These are phyloP conservation scores for Lyophyllum decastes DNA, from an alignment of 768 basidiomycete genomes.

Conservation along the genomic window DNA sequence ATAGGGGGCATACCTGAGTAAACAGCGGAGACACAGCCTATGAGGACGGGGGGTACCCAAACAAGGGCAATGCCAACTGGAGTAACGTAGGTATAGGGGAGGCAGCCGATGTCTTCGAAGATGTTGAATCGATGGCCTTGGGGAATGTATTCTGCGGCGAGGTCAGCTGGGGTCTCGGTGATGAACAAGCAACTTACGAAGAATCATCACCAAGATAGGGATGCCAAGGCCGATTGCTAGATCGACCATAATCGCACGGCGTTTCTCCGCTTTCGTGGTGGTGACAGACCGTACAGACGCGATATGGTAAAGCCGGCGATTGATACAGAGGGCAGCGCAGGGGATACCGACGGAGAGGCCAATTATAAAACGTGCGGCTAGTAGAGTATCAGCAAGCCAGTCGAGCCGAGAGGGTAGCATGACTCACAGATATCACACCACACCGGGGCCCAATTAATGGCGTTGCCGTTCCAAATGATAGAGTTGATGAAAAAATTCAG, in stretches of 20 bases:
- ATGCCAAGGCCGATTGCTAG: slow-evolving; percentile 53
- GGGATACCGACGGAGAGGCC: slow-evolving; percentile 49
- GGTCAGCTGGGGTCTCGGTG: not conserved
- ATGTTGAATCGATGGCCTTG: slow-evolving; percentile 50
- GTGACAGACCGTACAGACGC: slow-evolving; percentile 52
- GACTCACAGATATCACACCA: slow-evolving; percentile 67
- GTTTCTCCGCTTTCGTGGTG: slow-evolving; percentile 47
- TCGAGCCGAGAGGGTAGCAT: not conserved
- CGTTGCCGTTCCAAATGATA: slow-evolving; percentile 67
- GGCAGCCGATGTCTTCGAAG: slow-evolving; percentile 49
- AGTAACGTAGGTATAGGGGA: slow-evolving; percentile 36
- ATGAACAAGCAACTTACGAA: slow-evolving; percentile 12
- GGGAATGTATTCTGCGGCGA: slow-evolving; percentile 41
- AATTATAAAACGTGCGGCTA: slow-evolving; percentile 48
- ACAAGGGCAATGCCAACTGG: slow-evolving; percentile 35
- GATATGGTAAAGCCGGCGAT: slow-evolving; percentile 65
- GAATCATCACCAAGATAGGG: slow-evolving; percentile 40
- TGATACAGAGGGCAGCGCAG: slow-evolving; percentile 57
- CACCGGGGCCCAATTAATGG: slow-evolving; percentile 52
- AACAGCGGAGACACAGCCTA: slow-evolving; percentile 38
- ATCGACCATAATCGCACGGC: slow-evolving; percentile 51
- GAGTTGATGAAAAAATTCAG: slow-evolving; percentile 67
- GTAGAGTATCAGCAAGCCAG: not conserved
- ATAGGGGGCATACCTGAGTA: slow-evolving; percentile 36
- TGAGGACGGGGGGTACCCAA: slow-evolving; percentile 36